These are phyloP conservation scores for Anthostomella pinea DNA, from an alignment of 2,329 filamentous ascomycete species.

Conservation along the genomic window DNA sequence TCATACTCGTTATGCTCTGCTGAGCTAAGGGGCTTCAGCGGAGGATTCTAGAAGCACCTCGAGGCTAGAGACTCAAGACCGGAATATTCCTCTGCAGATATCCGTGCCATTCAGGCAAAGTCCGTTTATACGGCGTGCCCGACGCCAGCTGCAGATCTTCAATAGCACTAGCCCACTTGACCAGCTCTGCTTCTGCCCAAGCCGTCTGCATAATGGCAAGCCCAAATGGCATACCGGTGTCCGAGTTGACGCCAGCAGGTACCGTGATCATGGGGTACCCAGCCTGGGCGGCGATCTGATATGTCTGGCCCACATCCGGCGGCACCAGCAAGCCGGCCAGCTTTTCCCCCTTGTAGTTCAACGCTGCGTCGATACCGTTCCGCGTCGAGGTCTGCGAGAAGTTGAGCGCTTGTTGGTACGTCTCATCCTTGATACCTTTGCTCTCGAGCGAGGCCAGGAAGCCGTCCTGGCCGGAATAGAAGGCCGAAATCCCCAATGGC, in stretches of 20 bases:
- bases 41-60: too few relatives aligned
- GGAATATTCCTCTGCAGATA: too few relatives aligned
- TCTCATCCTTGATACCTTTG: constrained; percentile 60
- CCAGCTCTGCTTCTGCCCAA: constrained; percentile 55
- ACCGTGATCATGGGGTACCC: constrained; percentile 72
- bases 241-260: constrained; percentile 55
- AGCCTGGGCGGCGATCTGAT: constrained; percentile 70
- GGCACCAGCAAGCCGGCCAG: constrained; percentile 66
- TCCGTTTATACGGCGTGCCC: too few relatives aligned
- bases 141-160: too few relatives aligned
- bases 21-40: too few relatives aligned
- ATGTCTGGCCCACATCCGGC: constrained; percentile 64
- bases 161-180: constrained; percentile 62
- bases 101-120: too few relatives aligned
- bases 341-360: constrained; percentile 43
- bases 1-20: too few relatives aligned
- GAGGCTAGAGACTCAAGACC: too few relatives aligned
- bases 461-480: constrained; percentile 67
- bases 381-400: constrained; percentile 60
- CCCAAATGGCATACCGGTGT: constrained; percentile 60
- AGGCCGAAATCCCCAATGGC: constrained; percentile 55
- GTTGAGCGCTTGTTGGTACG: constrained; percentile 63
- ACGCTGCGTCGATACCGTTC: constrained; percentile 66
- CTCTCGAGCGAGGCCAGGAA: constrained; percentile 64
- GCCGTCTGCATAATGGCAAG: constrained; percentile 58